Conservation (phyloP, 371 early-diverging fungal genomes). For the Mortierella sp. region DNA sequence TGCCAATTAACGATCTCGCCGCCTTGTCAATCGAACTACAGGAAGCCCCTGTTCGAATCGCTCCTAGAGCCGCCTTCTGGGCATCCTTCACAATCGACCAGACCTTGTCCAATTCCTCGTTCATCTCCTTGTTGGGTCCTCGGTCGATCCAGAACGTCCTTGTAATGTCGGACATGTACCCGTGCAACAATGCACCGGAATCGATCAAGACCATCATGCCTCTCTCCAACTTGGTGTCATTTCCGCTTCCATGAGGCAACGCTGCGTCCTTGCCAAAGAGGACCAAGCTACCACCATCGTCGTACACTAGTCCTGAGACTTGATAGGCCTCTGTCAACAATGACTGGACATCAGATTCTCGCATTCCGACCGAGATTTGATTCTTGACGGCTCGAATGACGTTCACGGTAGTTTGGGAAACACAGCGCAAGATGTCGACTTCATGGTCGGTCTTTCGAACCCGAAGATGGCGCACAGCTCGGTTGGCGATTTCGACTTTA, state of each 20-base stretch:
- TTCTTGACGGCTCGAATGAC: conserved; percentile 60
- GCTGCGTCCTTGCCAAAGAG: conserved; percentile 67
- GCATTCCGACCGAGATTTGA: conserved; percentile 57
- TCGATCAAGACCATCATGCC: conserved; percentile 66
- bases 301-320: conserved; percentile 55
- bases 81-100: conserved; percentile 66
- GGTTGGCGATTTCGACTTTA: conserved; percentile 56
- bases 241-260: conserved; percentile 66
- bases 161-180: conserved; percentile 64
- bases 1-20: conserved; percentile 58
- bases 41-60: conserved; percentile 35
- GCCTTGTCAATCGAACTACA: conserved; percentile 66
- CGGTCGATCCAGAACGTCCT: conserved; percentile 62
- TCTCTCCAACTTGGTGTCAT: conserved; percentile 49
- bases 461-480: conserved; percentile 55
- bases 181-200: conserved; percentile 62
- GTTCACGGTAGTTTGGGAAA: conserved; percentile 59
- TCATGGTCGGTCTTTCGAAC: conserved; percentile 64
- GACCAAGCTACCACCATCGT: conserved; percentile 59
- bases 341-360: conserved; percentile 57
- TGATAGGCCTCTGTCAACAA: conserved; percentile 54
- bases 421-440: conserved; percentile 64
- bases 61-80: conserved; percentile 58
- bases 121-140: conserved; percentile 51
- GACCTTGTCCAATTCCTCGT: conserved; percentile 62